Evolutionary conservation across 345 rosid genomes (phyloP).

Genomic region (Firmiana major): DNA sequence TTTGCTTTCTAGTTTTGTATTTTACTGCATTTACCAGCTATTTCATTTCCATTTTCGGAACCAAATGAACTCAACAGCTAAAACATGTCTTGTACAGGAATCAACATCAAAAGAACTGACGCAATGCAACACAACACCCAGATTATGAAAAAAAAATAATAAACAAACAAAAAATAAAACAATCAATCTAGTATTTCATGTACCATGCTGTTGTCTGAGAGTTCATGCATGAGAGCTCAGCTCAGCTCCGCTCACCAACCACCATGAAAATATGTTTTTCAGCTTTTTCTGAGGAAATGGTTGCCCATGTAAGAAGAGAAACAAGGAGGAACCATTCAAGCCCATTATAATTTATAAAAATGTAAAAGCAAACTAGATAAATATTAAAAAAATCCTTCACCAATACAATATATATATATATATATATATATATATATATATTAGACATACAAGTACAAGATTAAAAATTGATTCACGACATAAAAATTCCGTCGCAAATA

Average conservation of each 20-base stretch:
- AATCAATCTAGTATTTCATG: constrained; percentile 9
- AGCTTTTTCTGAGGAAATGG: constrained; percentile 4
- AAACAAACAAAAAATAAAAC: background rate
- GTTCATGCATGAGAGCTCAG: background rate
- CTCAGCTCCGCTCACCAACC: background rate
- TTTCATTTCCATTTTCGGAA: constrained; percentile 14
- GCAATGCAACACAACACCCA: background rate
- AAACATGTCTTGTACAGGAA: constrained; percentile 1
- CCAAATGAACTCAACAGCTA: background rate
- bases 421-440: no score
- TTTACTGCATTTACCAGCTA: background rate
- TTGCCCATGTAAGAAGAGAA: constrained; percentile 2
- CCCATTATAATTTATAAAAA: no score
- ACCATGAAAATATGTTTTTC: constrained; percentile 4
- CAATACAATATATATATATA: no score
- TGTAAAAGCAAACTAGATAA: background rate
- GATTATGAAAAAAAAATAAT: background rate
- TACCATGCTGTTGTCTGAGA: constrained; percentile 9
- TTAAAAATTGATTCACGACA: background rate
- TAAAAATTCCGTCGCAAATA: constrained; percentile 11
- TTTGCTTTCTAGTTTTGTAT: background rate
- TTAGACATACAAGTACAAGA: background rate
- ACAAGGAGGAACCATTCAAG: background rate
- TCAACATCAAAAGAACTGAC: background rate
- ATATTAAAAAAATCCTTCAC: background rate